These are phyloP conservation scores for Alternaria viburni DNA, from an alignment of 2,329 filamentous ascomycete genomes.

Conservation along the genomic window DNA sequence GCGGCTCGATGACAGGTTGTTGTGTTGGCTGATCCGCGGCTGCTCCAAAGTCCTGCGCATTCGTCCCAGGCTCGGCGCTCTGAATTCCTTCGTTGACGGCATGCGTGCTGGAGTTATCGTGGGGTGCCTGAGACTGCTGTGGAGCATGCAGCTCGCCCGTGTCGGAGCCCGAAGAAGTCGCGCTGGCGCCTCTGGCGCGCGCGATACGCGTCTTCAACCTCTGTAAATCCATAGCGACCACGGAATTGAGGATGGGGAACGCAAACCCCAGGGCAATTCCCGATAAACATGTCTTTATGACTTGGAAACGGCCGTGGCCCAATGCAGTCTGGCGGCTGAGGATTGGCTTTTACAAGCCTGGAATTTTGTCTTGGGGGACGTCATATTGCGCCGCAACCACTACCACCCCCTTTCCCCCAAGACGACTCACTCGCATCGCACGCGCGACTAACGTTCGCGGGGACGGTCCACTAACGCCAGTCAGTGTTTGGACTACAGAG, in stretches of 20 bases:
- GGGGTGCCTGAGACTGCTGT: slow-evolving; percentile 34
- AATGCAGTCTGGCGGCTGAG: slow-evolving; percentile 18
- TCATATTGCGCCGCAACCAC: slow-evolving; percentile 22
- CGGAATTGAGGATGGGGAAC: slow-evolving; percentile 12
- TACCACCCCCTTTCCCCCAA: slow-evolving; percentile 22
- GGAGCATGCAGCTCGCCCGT: slow-evolving; percentile 36
- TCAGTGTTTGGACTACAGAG: not conserved
- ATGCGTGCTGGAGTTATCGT: slow-evolving; percentile 41
- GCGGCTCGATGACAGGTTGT: slow-evolving; percentile 37
- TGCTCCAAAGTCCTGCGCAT: slow-evolving; percentile 43
- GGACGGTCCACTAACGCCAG: not conserved
- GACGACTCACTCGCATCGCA: not conserved
- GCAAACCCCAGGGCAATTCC: slow-evolving; percentile 14
- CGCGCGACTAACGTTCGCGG: not conserved
- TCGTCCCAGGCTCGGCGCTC: slow-evolving; percentile 35
- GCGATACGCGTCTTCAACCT: slow-evolving; percentile 43
- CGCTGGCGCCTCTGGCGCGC: slow-evolving; percentile 40
- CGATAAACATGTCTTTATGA: slow-evolving; percentile 31
- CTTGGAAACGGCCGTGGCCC: slow-evolving; percentile 18
- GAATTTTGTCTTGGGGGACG: slow-evolving; percentile 29
- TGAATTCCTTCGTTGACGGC: slow-evolving; percentile 42
- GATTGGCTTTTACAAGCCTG: slow-evolving; percentile 24
- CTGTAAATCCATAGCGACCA: slow-evolving; percentile 40
- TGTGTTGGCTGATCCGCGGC: slow-evolving; percentile 20
- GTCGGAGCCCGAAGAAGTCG: slow-evolving; percentile 34